Evolutionary conservation across 106 monocot genomes (phyloP), one percentile per base, ranked within the genome.

Genomic region (Apostasia ramifera): DNA sequence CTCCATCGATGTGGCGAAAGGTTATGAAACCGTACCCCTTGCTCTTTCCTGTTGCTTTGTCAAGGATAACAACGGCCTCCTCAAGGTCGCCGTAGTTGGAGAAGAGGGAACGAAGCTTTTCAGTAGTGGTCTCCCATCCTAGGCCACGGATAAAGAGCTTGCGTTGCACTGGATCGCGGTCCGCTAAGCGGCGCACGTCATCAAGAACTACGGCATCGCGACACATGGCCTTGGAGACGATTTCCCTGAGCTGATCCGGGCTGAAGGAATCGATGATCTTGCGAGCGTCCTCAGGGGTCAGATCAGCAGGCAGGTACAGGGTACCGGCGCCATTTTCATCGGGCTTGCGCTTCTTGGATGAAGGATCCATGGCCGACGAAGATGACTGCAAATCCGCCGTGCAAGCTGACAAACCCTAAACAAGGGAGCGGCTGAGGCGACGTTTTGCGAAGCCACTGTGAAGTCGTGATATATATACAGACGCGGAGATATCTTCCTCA

Each of bases 141-240:
- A 95, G 91, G 43, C 95, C 95, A 63, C 88, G 95, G 74, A 91
- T 80, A 79, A 95, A 95, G 68, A 95, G 91, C 82, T 95, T 95
- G n/a, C 91, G 76, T 52, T 82, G 88, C 8, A 80, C 55, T 13
- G 67, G 80, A 56, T 89, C 88, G 12, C 75, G 75, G 72, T 82
- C 76, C 50, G 88, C 83, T 71, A 80, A 40, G 15, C 77, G 6
- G 5, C 88, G 91, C 6, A 92, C 84, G 57, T 74, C 73, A 57
- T 63, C 72, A 40, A 90, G 84, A 47, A 82, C 78, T 56, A 66
- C 73, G 5, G 73, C 64, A 44, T 72, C 73, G n/a, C 80, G 77
- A 70, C 71, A 73, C 4, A 81, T 54, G 38, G 83, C 85, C 4
- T 71, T 47, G 70, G 81, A 70, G 69, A 88, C 78, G 70, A 88